phyloP scores from a whole-genome alignment of 2,329 filamentous ascomycete species.

The Sphaerostilbella broomeana region DNA sequence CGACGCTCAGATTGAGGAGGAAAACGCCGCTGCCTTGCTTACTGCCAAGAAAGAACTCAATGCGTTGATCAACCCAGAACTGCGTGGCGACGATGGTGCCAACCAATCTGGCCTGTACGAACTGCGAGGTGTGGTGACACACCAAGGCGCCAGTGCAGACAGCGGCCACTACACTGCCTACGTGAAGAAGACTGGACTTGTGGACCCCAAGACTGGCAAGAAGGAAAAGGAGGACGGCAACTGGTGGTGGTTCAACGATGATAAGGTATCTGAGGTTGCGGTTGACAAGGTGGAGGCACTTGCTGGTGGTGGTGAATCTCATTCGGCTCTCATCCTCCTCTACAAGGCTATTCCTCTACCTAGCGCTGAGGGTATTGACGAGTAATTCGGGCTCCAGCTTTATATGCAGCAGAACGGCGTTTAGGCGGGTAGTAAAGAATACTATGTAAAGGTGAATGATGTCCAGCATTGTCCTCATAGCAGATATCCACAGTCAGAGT shows the following conservation, averaged over 20 bases:
- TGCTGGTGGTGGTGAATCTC: slow-evolving; percentile 80
- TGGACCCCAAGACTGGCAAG: slow-evolving; percentile 72
- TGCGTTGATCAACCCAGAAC: slow-evolving; percentile 65
- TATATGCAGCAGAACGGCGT: not conserved
- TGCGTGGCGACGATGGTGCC: slow-evolving; percentile 70
- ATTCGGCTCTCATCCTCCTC: slow-evolving; percentile 74
- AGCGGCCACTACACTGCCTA: slow-evolving; percentile 98
- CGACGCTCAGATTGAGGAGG: slow-evolving; percentile 84
- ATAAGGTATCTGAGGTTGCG: slow-evolving; percentile 89
- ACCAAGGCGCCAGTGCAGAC: slow-evolving; percentile 93
- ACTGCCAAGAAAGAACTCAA: slow-evolving; percentile 84
- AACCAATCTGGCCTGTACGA: slow-evolving; percentile 96
- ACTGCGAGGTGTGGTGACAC: slow-evolving; percentile 86
- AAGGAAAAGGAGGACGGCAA: slow-evolving; percentile 78
- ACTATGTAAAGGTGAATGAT: too few relatives aligned
- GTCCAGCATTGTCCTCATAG: too few relatives aligned
- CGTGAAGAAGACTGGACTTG: slow-evolving; percentile 77
- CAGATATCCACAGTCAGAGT: too few relatives aligned
- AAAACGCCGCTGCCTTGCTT: slow-evolving; percentile 68
- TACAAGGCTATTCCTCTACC: slow-evolving; percentile 70
- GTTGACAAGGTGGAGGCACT: slow-evolving; percentile 86
- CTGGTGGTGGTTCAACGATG: slow-evolving; percentile 99
- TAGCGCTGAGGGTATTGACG: slow-evolving; percentile 41
- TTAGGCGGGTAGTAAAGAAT: too few relatives aligned
- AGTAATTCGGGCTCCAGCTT: slow-evolving; percentile 16